A percentile compares a stretch with the other conserved stretches of the same genome.
phyloP scores from a whole-genome alignment of 805 yeast species.

The Sugiyamaella boreocaroliniensis region DNA sequence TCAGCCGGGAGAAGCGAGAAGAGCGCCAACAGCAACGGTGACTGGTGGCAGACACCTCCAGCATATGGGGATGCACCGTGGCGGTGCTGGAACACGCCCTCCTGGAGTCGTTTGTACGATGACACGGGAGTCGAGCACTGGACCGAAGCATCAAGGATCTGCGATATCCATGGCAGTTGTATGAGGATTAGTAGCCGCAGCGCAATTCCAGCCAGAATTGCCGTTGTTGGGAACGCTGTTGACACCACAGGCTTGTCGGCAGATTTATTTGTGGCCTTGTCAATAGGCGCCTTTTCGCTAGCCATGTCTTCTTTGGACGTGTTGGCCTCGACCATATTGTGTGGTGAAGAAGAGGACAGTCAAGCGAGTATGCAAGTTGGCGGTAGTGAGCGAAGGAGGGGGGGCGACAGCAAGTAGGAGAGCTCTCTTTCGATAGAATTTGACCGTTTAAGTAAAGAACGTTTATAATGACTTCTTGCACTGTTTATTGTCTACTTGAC shows the following conservation, averaged over 20 bases:
- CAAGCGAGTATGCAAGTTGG: too few relatives aligned
- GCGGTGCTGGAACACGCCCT: constrained; percentile 56
- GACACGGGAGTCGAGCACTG: constrained; percentile 69
- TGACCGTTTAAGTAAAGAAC: too few relatives aligned
- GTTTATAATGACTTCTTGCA: too few relatives aligned
- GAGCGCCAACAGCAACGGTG: constrained; percentile 61
- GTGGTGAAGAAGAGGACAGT: too few relatives aligned
- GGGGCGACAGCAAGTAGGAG: too few relatives aligned
- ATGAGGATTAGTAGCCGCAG: constrained; percentile 21
- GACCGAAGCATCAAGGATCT: constrained; percentile 43
- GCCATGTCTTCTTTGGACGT: neutral
- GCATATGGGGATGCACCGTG: constrained; percentile 60
- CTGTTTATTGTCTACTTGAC: too few relatives aligned
- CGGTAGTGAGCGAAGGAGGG: too few relatives aligned
- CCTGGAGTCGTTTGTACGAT: constrained; percentile 55
- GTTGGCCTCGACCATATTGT: too few relatives aligned
- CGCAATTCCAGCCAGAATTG: constrained; percentile 14
- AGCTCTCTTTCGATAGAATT: too few relatives aligned
- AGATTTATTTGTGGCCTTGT: neutral
- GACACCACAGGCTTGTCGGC: neutral
- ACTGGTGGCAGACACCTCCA: constrained; percentile 83
- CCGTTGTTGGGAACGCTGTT: neutral
- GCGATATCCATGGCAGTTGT: constrained; percentile 24
- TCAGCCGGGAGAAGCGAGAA: constrained; percentile 35
- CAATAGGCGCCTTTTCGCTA: neutral